These are phyloP conservation scores for Penicillium sumatraense DNA, from an alignment of 2,329 filamentous ascomycete genomes.

Conservation along the genomic window DNA sequence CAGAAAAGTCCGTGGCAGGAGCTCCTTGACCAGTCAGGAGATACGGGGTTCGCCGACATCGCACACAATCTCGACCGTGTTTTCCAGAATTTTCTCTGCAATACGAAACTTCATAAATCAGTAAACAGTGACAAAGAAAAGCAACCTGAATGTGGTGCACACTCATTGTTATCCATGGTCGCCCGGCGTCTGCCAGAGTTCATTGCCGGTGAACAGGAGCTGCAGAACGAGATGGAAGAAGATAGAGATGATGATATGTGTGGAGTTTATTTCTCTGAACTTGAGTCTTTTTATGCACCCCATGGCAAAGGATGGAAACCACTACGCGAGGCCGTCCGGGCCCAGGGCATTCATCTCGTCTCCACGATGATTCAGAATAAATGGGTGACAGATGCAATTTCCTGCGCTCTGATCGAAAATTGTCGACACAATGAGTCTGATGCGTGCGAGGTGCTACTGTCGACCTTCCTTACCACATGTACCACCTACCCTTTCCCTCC, in stretches of 20 bases:
- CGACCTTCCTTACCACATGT: slow-evolving; percentile 35
- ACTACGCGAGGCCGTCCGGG: slow-evolving; percentile 45
- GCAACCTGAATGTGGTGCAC: slow-evolving; percentile 28
- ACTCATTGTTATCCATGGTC: slow-evolving; percentile 45
- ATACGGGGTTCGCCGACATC: slow-evolving; percentile 40
- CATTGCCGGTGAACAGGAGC: slow-evolving; percentile 42
- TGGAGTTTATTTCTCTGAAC: slow-evolving; percentile 47
- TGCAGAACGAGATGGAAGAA: slow-evolving; percentile 38
- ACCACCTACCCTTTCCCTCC: slow-evolving; percentile 34
- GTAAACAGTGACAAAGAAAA: slow-evolving; percentile 1
- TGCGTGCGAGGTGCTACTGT: slow-evolving; percentile 40
- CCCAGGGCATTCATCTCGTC: slow-evolving; percentile 45
- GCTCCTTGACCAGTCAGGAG: slow-evolving; percentile 36
- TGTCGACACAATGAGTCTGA: slow-evolving; percentile 39
- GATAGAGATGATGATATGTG: slow-evolving; percentile 45
- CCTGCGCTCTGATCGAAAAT: slow-evolving; percentile 38
- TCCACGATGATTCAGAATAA: slow-evolving; percentile 40
- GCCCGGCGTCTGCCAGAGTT: slow-evolving; percentile 42
- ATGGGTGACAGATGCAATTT: slow-evolving; percentile 40
- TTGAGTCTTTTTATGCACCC: slow-evolving; percentile 45
- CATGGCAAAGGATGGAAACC: slow-evolving; percentile 43
- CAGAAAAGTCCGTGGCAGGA: slow-evolving; percentile 42
- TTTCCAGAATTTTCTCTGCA: slow-evolving; percentile 43
- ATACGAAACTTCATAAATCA: slow-evolving; percentile 29
- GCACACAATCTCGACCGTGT: slow-evolving; percentile 39